Evolutionary conservation across 2,329 filamentous ascomycete species (phyloP).

Genomic region (Cadophora gregata): DNA sequence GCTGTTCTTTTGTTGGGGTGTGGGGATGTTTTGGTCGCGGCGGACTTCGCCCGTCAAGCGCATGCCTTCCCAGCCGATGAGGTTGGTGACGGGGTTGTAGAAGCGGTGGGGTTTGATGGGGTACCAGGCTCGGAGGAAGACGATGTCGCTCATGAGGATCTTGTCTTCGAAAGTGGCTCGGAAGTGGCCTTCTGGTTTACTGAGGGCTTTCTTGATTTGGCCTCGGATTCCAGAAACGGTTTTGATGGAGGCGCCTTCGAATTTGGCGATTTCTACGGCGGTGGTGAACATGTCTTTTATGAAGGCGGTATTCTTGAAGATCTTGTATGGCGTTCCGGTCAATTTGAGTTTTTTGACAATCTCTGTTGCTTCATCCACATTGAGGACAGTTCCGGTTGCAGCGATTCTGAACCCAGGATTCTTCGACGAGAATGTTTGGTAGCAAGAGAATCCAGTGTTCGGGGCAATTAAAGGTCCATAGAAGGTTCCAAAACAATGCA

Average conservation of each 20-base stretch:
- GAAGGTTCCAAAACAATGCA: constrained; percentile 97
- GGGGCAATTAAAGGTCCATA: constrained; percentile 95
- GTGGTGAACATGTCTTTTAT: constrained; percentile 98
- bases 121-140: constrained; percentile 97
- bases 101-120: constrained; percentile 93
- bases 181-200: constrained; percentile 94
- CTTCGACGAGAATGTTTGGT: constrained; percentile 84
- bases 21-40: constrained; percentile 73
- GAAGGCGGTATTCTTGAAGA: constrained; percentile 99
- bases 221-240: constrained; percentile 95
- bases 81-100: constrained; percentile 95
- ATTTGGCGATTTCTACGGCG: constrained; percentile 94
- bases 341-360: constrained; percentile 99
- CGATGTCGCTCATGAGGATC: constrained; percentile 93
- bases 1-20: constrained; percentile 82
- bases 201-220: constrained; percentile 94
- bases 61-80: constrained; percentile 92
- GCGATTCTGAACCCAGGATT: constrained; percentile 93
- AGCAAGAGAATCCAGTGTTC: constrained; percentile 93
- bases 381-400: constrained; percentile 90
- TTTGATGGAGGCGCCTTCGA: constrained; percentile 93
- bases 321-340: constrained; percentile 91
- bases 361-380: constrained; percentile 93
- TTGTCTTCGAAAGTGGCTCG: constrained; percentile 99
- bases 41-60: constrained; percentile 92